phyloP scores from a whole-genome alignment of 2,329 filamentous ascomycete species.

The Incumbomyces delicatus region DNA sequence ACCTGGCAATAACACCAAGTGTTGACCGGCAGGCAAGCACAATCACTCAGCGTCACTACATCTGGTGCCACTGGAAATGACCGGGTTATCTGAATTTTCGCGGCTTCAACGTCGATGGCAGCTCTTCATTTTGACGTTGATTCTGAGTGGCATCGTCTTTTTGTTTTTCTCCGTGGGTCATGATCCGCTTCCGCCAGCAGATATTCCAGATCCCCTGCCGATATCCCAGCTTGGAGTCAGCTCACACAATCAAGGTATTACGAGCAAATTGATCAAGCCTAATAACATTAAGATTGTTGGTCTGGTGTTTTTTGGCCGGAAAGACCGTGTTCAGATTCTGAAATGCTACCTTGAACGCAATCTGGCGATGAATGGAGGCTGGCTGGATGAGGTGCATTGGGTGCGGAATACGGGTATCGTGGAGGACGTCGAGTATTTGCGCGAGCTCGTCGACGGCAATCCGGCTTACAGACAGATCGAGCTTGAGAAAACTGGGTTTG shows the following conservation, averaged over 20 bases:
- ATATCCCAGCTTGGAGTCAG: constrained; percentile 2
- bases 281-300: constrained; percentile 27
- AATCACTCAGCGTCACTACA: no score
- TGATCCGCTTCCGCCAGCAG: not conserved
- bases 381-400: constrained; percentile 38
- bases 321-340: constrained; percentile 35
- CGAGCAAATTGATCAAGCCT: constrained; percentile 4
- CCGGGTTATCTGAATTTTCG: not conserved
- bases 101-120: constrained; percentile 3
- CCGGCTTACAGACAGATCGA: constrained; percentile 30
- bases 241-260: not conserved
- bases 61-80: not conserved
- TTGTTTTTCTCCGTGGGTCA: constrained; percentile 1
- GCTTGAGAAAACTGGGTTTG: constrained; percentile 27
- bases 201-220: not conserved
- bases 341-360: constrained; percentile 40
- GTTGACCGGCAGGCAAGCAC: no score
- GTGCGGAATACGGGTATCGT: constrained; percentile 32
- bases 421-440: constrained; percentile 32
- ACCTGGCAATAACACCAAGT: no score
- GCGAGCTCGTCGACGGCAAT: constrained; percentile 28
- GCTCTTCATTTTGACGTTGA: not conserved
- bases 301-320: constrained; percentile 40
- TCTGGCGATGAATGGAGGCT: constrained; percentile 35
- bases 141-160: constrained; percentile 1